phyloP scores from a whole-genome alignment of 441 rosid genomes.

The Mallotus repandus region DNA sequence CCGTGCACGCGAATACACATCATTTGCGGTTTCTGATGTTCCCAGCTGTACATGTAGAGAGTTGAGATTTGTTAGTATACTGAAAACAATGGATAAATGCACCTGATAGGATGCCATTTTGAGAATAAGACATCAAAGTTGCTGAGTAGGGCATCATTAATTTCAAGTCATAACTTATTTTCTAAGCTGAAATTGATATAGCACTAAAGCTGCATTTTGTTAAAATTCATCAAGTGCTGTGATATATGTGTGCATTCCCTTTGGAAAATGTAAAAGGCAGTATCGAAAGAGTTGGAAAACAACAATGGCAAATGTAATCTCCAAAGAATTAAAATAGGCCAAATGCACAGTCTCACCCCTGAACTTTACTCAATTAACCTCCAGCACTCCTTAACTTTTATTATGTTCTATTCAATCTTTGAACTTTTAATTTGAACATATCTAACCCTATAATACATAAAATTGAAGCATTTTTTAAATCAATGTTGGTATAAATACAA shows the following conservation, averaged over 20 bases:
- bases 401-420: too few species aligned
- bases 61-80: neutral
- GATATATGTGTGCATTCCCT: neutral
- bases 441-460: too few species aligned
- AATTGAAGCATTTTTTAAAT: too few species aligned
- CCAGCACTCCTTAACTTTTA: too few species aligned
- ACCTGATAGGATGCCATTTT: neutral
- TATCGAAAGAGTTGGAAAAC: too few species aligned
- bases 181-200: neutral
- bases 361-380: too few species aligned
- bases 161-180: neutral
- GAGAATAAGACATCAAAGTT: too few species aligned
- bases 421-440: too few species aligned
- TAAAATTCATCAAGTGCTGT: neutral
- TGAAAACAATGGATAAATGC: neutral
- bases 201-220: too few species aligned
- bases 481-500: too few species aligned
- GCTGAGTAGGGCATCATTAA: neutral
- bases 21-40: conserved; percentile 66
- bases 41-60: conserved; percentile 53
- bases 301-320: neutral
- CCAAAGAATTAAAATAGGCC: neutral
- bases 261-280: neutral
- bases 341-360: too few species aligned
- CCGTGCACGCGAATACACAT: conserved; percentile 72